Percentiles rank a stretch among this genome's conserved stretches.
These are phyloP conservation scores for Nymphaea thermarum DNA, from an alignment of 164 flowering plant genomes.

Conservation along the genomic window DNA sequence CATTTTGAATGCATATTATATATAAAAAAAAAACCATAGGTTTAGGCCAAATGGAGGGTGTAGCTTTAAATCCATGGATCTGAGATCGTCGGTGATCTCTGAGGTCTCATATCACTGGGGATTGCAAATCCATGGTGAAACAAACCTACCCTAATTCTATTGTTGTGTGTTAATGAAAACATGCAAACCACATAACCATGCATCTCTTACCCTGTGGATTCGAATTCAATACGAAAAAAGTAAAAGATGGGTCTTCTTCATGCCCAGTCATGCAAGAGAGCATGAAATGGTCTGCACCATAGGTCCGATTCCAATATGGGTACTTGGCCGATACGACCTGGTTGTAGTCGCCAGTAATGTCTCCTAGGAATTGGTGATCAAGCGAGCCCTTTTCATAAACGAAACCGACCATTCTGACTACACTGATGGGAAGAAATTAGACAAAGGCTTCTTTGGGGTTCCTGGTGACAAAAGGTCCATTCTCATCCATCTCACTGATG, in stretches of 20 bases:
- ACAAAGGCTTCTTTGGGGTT: slow-evolving; percentile 35
- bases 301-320: slow-evolving; percentile 69
- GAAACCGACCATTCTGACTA: slow-evolving; percentile 41
- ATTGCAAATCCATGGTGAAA: no score
- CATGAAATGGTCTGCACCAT: slow-evolving; percentile 78
- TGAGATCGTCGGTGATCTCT: no score
- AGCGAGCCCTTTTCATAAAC: slow-evolving; percentile 22
- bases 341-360: slow-evolving; percentile 42
- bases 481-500: not conserved
- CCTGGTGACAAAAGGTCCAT: not conserved
- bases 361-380: slow-evolving; percentile 20
- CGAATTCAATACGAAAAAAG: no score
- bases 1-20: no score
- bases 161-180: no score
- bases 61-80: no score
- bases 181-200: no score
- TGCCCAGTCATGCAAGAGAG: slow-evolving; percentile 91
- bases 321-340: slow-evolving; percentile 35
- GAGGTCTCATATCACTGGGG: no score
- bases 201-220: no score
- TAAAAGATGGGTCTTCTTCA: not conserved
- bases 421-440: slow-evolving; percentile 64
- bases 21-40: no score
- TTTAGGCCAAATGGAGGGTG: no score
- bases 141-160: no score